These are phyloP conservation scores for Helichrysum umbraculigerum DNA, from an alignment of 129 eudicot species.

Conservation along the genomic window DNA sequence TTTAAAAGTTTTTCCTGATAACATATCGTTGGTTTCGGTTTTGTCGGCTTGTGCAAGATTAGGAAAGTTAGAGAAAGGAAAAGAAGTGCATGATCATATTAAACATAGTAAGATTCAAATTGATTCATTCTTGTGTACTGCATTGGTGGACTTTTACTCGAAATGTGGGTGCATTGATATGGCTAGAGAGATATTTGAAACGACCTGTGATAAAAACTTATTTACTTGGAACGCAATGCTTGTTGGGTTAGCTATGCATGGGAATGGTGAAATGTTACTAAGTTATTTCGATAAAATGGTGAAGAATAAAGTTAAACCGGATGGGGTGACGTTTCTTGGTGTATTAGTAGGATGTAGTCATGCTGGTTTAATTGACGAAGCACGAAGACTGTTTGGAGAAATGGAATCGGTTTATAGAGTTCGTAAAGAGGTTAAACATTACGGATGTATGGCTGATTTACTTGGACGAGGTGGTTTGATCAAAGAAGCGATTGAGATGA, in stretches of 20 bases:
- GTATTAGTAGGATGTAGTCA: conserved; percentile 78
- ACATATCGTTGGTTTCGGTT: conserved; percentile 54
- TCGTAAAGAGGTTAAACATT: conserved; percentile 64
- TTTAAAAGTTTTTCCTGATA: conserved; percentile 39
- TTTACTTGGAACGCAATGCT: conserved; percentile 77
- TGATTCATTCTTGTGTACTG: conserved; percentile 60
- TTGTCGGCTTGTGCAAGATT: conserved; percentile 66
- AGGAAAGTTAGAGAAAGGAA: conserved; percentile 62
- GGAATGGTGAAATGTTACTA: conserved; percentile 47
- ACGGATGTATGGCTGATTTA: conserved; percentile 84
- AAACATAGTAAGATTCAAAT: conserved; percentile 29
- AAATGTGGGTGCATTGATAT: conserved; percentile 75
- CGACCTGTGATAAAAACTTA: conserved; percentile 39
- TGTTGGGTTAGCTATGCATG: conserved; percentile 73
- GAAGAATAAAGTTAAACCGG: conserved; percentile 46
- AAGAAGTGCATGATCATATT: conserved; percentile 43
- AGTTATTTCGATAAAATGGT: conserved; percentile 58
- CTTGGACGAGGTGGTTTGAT: conserved; percentile 78
- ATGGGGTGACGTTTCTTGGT: conserved; percentile 72
- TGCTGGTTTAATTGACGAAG: conserved; percentile 59
- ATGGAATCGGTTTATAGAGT: conserved; percentile 57
- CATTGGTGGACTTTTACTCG: conserved; percentile 69
- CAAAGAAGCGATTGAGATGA: conserved; percentile 60
- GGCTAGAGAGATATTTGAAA: conserved; percentile 54
- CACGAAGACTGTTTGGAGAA: conserved; percentile 44